phyloP scores from a whole-genome alignment of 2,329 filamentous ascomycete species.

The Balansia obtecta region DNA sequence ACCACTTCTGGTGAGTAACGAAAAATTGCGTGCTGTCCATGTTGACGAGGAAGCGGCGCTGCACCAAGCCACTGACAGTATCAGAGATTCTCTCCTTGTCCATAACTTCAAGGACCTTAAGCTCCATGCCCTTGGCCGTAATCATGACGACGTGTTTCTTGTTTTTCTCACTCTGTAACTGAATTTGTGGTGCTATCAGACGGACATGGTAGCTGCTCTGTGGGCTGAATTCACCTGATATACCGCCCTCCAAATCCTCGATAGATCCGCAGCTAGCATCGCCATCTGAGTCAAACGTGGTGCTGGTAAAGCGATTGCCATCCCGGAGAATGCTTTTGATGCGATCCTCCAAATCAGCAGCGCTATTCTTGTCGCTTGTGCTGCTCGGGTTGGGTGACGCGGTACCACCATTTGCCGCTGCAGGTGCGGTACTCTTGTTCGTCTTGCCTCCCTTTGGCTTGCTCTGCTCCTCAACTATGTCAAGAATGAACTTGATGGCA shows the following conservation, averaged over 20 bases:
- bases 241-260: constrained; percentile 58
- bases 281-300: constrained; percentile 19
- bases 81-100: constrained; percentile 89
- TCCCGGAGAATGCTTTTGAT: constrained; percentile 80
- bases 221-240: constrained; percentile 76
- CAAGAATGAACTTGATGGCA: constrained; percentile 94
- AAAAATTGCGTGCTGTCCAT: constrained; percentile 99
- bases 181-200: constrained; percentile 93
- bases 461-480: constrained; percentile 90
- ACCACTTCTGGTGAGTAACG: constrained; percentile 86
- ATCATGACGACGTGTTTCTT: constrained; percentile 93
- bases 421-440: constrained; percentile 10
- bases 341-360: constrained; percentile 63
- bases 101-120: constrained; percentile 96
- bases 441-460: constrained; percentile 45
- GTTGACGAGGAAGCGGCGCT: constrained; percentile 82
- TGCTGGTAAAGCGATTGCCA: constrained; percentile 61
- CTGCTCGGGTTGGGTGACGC: constrained; percentile 25
- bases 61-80: constrained; percentile 86
- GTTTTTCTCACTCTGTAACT: constrained; percentile 97
- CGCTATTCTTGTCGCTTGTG: constrained; percentile 42
- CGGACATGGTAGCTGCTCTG: constrained; percentile 92
- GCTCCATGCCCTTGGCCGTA: constrained; percentile 93
- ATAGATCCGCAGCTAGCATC: constrained; percentile 30
- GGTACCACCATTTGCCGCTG: constrained; percentile 17